These are phyloP conservation scores for Acer saccharum DNA, from an alignment of 345 rosid genomes.

Conservation along the genomic window DNA sequence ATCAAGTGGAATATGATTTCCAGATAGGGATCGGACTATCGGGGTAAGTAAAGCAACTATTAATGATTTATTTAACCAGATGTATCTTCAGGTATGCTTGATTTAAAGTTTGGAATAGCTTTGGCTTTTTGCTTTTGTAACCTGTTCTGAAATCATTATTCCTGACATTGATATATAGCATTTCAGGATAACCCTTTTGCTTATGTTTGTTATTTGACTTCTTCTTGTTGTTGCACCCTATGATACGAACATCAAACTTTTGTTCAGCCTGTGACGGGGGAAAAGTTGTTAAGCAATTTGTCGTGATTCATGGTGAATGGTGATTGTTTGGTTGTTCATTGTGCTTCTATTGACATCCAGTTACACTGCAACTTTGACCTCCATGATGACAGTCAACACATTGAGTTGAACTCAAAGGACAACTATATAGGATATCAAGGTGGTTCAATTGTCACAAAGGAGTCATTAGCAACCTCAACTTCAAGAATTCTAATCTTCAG, in stretches of 20 bases:
- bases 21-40: too few species aligned
- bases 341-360: conserved; percentile 39
- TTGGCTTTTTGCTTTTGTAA: too few species aligned
- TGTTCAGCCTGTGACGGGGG: conserved; percentile 17
- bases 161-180: too few species aligned
- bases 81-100: too few species aligned
- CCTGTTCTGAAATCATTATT: too few species aligned
- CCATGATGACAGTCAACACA: conserved; percentile 35
- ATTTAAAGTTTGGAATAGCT: too few species aligned
- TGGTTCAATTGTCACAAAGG: neutral
- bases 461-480: neutral
- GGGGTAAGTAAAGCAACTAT: too few species aligned
- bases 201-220: too few species aligned
- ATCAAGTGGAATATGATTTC: neutral
- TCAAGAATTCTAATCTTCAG: too few species aligned
- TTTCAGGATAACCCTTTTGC: too few species aligned
- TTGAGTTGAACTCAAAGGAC: conserved; percentile 19
- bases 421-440: conserved; percentile 22
- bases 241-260: neutral
- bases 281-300: conserved; percentile 8
- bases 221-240: too few species aligned
- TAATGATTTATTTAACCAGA: too few species aligned
- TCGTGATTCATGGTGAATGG: conserved; percentile 35
- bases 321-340: conserved; percentile 31
- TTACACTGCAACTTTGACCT: conserved; percentile 44